phyloP scores from a whole-genome alignment of 1,284 basidiomycete genomes.

The Coniophora puteana region DNA sequence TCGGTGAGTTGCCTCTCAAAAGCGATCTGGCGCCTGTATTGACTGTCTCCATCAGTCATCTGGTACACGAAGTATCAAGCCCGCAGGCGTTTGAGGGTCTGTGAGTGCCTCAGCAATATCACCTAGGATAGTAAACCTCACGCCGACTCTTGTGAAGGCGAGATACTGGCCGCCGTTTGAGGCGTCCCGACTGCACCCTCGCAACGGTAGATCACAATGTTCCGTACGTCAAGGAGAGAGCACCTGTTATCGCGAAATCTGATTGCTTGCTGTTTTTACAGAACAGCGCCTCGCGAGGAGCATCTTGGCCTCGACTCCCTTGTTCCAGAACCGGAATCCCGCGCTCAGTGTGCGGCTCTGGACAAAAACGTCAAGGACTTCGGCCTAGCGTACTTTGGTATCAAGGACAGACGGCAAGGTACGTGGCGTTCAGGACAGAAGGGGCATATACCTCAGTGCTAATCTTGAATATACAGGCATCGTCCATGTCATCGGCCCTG shows the following conservation, averaged over 20 bases:
- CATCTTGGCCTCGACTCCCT: conserved; percentile 73
- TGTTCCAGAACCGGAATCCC: conserved; percentile 81
- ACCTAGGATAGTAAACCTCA: conserved; percentile 6
- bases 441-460: background rate
- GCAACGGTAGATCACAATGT: conserved; percentile 93
- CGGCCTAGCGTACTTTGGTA: conserved; percentile 88
- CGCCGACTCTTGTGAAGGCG: conserved; percentile 40
- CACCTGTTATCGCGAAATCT: conserved; percentile 6
- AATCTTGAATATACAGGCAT: conserved; percentile 53
- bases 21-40: background rate
- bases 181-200: conserved; percentile 87
- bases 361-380: conserved; percentile 93
- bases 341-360: conserved; percentile 80
- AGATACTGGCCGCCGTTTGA: conserved; percentile 74
- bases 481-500: conserved; percentile 90
- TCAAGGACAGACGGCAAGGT: conserved; percentile 87
- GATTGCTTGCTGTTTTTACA: background rate
- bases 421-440: conserved; percentile 9
- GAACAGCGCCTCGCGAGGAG: conserved; percentile 78
- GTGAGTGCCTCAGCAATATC: conserved; percentile 34
- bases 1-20: conserved; percentile 41
- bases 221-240: conserved; percentile 54
- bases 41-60: conserved; percentile 50
- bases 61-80: conserved; percentile 90
- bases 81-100: conserved; percentile 93